Base-by-base conservation (phyloP, 148 eudicot genomes). In the Chenopodium album region DNA sequence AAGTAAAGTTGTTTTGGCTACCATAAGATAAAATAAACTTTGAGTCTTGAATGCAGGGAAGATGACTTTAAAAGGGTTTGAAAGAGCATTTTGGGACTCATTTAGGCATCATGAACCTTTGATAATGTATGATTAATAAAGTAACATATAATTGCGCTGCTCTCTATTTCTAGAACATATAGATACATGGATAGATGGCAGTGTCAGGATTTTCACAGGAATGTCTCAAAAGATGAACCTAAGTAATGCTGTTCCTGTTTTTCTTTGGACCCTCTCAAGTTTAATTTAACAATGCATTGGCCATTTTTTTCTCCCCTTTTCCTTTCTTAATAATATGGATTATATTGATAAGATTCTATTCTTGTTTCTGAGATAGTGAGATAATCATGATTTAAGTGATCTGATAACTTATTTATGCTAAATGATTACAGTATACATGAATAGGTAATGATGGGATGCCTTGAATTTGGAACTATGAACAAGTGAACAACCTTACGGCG, bases 211-310 rank as follows among this genome's bases (percentile, higher is more conserved):
- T 31, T 52, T 22, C 52, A 79, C 60, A 47, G 70, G 68, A 60
- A 80, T 80, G 77, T 80, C 69, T 72, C 77, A 59, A 71, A 80
- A 60, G 71, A 72, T n/a, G 73, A 70, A 20, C 13, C 1, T 56
- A 31, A 59, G 70, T 47, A 7, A 47, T 41, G 77, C 71, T 59
- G 70, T 72, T 34, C 41, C 34, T 71, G 69, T 64, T 41, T 31
- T 6, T 63, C 13, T 4, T 44, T 37, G 34, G 56, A 32, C 80
- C 80, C 48, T 34, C 28, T 14, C 11, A 20, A 34, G 28, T 62
- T 63, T 11, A 13, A 62, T 63, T 77, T 64, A 64, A 2, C 31
- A 73, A 4, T 75, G 41, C 54, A 28, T 75, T 50, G 77, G 2
- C 54, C 77, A 28, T 29, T 50, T 2, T 26, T 73, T 13, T 23